Evolutionary conservation across 108 stramenopile species (phyloP), one percentile per base, ranked within the genome.

Genomic region (Fragilaria crotonensis): DNA sequence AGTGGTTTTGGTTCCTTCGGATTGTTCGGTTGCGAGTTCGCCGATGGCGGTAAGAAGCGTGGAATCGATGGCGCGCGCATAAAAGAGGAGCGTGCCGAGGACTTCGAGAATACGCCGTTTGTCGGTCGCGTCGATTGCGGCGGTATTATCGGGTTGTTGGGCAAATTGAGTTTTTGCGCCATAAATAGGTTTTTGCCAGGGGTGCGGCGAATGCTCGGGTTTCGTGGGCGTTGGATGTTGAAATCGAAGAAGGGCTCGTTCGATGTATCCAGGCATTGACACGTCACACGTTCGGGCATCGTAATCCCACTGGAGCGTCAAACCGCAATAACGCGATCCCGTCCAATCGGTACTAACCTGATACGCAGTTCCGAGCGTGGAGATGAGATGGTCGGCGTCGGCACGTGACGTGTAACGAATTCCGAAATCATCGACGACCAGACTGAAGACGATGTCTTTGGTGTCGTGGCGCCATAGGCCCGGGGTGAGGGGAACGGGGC

Each of bases 401-500:
- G n/a, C n/a, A n/a, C n/a, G n/a, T n/a, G 25, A 18, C 11, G 25
- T 19, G 30, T 71, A 71, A 36, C 46, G 54, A 0, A 72, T 33
- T 5, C 71, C 71, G 27, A 72, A 72, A 41, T 72, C 66, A 33
- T 67, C 71, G n/a, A n/a, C n/a, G n/a, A n/a, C n/a, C n/a, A n/a
- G n/a, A n/a, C n/a, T n/a, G n/a, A n/a, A n/a, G n/a, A n/a, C n/a
- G n/a, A n/a, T n/a, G n/a, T n/a, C n/a, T n/a, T n/a, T n/a, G n/a
- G n/a, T n/a, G n/a, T n/a, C 19, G 67, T 62, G 25, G 62, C 65
- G 0, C 66, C 36, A 19, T 30, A 31, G 66, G 64, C 0, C 50
- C 62, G 60, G 20, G 51, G 46, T 7, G 45, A 44, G 18, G 23
- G 47, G 0, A 67, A 22, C 0, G 50, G 46, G 22, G 33, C 33